phyloP scores from a whole-genome alignment of 345 rosid genomes.

The Eutrema heterophyllum region DNA sequence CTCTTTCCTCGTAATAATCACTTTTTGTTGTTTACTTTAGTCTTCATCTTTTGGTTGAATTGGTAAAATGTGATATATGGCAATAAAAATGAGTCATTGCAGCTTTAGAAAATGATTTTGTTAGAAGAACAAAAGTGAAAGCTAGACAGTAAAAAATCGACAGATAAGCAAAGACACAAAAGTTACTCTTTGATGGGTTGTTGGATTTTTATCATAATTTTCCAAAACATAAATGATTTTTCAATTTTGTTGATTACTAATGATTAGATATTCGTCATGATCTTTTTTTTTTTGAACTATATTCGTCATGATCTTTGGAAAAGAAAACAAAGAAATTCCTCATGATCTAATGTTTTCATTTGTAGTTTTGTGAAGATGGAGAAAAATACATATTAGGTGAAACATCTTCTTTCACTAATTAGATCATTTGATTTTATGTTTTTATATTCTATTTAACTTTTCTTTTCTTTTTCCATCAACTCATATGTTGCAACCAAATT shows the following conservation, averaged over 20 bases:
- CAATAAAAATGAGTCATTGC: background rate
- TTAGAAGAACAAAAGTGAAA: constrained; percentile 1
- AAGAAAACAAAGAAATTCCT: background rate
- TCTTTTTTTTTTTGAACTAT: too few relatives aligned
- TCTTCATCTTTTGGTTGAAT: background rate
- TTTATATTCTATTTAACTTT: background rate
- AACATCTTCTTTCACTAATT: constrained; percentile 15
- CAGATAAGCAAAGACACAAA: constrained; percentile 17
- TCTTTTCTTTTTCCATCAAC: constrained; percentile 17
- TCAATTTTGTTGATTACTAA: background rate
- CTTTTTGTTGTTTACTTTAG: background rate
- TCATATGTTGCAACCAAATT: constrained; percentile 18
- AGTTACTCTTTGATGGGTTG: constrained; percentile 10
- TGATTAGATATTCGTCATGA: constrained; percentile 17
- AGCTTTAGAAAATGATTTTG: constrained; percentile 13
- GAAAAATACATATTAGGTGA: constrained; percentile 24
- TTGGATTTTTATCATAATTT: constrained; percentile 2
- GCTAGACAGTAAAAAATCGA: constrained; percentile 5
- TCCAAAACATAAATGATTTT: constrained; percentile 14
- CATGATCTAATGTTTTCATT: constrained; percentile 11
- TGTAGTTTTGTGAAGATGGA: background rate
- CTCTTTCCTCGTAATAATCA: background rate
- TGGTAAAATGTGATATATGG: background rate
- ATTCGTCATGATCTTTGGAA: constrained; percentile 11
- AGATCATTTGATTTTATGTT: background rate